These are phyloP conservation scores for Acaromyces ingoldii DNA, from an alignment of 1,284 basidiomycete genomes.

Conservation along the genomic window DNA sequence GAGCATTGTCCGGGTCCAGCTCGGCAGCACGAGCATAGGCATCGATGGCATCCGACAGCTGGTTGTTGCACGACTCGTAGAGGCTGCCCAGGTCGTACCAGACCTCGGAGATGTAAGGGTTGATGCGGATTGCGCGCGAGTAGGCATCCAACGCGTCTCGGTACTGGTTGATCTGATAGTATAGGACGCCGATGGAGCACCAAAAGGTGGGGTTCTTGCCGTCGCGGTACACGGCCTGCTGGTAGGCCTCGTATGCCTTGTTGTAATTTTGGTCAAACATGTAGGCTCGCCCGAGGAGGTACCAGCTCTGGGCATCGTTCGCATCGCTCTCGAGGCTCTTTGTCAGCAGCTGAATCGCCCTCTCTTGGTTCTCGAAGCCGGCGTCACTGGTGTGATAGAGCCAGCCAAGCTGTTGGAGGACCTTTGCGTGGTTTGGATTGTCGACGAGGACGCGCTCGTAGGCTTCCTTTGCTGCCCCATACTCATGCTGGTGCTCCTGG, in stretches of 20 bases:
- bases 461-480: slow-evolving; percentile 82
- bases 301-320: slow-evolving; percentile 97
- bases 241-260: slow-evolving; percentile 99
- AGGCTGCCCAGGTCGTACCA: slow-evolving; percentile 97
- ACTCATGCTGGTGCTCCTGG: slow-evolving; percentile 94
- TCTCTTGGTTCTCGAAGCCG: slow-evolving; percentile 88
- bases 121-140: slow-evolving; percentile 94
- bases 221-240: slow-evolving; percentile 97
- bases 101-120: slow-evolving; percentile 97
- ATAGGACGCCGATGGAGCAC: slow-evolving; percentile 98
- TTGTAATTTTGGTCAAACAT: slow-evolving; percentile 99
- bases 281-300: slow-evolving; percentile 91
- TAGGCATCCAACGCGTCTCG: slow-evolving; percentile 97
- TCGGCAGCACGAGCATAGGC: slow-evolving; percentile 62
- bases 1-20: slow-evolving; percentile 45
- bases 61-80: slow-evolving; percentile 98
- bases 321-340: slow-evolving; percentile 73
- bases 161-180: slow-evolving; percentile 99
- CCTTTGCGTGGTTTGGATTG: slow-evolving; percentile 91
- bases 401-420: slow-evolving; percentile 96
- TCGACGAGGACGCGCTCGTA: slow-evolving; percentile 93
- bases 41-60: slow-evolving; percentile 96
- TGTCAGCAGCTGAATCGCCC: slow-evolving; percentile 86
- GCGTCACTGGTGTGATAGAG: slow-evolving; percentile 92
- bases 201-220: slow-evolving; percentile 98